phyloP scores from a whole-genome alignment of 1,139 yeast species.

The Kurtzmaniella quercitrusa region DNA sequence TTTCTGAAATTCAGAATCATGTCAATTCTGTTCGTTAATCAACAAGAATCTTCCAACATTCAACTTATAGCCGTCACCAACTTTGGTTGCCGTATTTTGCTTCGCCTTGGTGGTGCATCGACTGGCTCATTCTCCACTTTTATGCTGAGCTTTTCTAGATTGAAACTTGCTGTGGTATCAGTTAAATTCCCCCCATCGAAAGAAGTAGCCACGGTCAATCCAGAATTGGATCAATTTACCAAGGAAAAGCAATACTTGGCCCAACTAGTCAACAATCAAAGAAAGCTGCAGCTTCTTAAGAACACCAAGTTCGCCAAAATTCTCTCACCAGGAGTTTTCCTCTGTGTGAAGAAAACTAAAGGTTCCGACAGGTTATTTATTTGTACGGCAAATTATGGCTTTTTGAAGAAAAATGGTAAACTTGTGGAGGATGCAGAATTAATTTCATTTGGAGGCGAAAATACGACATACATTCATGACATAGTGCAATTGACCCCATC shows the following conservation, averaged over 20 bases:
- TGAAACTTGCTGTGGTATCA: conserved; percentile 43
- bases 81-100: conserved; percentile 76
- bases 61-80: conserved; percentile 83
- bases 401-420: conserved; percentile 64
- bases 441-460: conserved; percentile 45
- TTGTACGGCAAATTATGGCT: conserved; percentile 80
- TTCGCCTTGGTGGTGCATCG: conserved; percentile 43
- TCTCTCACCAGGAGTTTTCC: conserved; percentile 79
- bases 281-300: conserved; percentile 42
- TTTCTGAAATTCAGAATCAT: conserved; percentile 53
- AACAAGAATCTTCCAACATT: conserved; percentile 62
- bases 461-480: conserved; percentile 55
- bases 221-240: conserved; percentile 43
- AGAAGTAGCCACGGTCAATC: conserved; percentile 52
- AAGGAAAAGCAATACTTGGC: conserved; percentile 41
- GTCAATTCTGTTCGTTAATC: conserved; percentile 58
- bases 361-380: conserved; percentile 57
- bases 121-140: conserved; percentile 23
- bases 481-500: conserved; percentile 67
- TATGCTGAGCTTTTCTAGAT: conserved; percentile 23
- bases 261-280: conserved; percentile 41
- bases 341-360: conserved; percentile 45
- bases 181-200: conserved; percentile 77
- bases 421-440: conserved; percentile 82
- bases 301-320: conserved; percentile 49